Evolutionary conservation across 805 yeast genomes (phyloP).

Genomic region (Saccharomyces cerevisiae): DNA sequence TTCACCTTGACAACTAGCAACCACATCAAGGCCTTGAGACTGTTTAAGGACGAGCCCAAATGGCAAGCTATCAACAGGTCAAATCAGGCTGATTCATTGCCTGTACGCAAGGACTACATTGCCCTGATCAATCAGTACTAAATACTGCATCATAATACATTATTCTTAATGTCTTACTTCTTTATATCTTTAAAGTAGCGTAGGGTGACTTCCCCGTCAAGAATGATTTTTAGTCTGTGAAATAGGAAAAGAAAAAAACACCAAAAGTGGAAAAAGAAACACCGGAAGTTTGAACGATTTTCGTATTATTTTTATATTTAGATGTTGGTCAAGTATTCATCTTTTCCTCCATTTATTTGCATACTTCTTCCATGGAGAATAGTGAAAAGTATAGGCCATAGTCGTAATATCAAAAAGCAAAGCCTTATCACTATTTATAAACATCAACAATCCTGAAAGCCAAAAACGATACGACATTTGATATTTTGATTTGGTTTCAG

Average conservation of each 20-base stretch:
- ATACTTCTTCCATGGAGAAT: neutral
- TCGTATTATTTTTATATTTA: neutral
- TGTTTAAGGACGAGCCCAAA: constrained; percentile 91
- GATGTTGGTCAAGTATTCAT: neutral
- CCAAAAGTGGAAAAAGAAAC: neutral
- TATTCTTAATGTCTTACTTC: neutral
- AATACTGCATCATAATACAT: neutral
- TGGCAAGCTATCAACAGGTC: constrained; percentile 85
- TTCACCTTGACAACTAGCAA: constrained; percentile 64
- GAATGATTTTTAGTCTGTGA: neutral
- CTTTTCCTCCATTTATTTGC: neutral
- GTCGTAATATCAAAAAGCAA: neutral
- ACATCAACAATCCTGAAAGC: neutral
- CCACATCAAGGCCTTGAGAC: constrained; percentile 66
- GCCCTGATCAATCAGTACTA: constrained; percentile 4
- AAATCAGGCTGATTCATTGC: constrained; percentile 36
- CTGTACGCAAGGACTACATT: constrained; percentile 41
- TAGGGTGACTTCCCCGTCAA: neutral
- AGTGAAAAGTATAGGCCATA: neutral
- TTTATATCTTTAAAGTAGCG: neutral
- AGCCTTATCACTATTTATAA: neutral
- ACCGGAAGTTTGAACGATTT: neutral
- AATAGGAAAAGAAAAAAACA: neutral
- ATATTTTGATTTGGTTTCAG: neutral
- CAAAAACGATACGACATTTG: neutral